Base-by-base conservation (phyloP, 2,329 filamentous ascomycete species). In the Podosphaera leucotricha region DNA sequence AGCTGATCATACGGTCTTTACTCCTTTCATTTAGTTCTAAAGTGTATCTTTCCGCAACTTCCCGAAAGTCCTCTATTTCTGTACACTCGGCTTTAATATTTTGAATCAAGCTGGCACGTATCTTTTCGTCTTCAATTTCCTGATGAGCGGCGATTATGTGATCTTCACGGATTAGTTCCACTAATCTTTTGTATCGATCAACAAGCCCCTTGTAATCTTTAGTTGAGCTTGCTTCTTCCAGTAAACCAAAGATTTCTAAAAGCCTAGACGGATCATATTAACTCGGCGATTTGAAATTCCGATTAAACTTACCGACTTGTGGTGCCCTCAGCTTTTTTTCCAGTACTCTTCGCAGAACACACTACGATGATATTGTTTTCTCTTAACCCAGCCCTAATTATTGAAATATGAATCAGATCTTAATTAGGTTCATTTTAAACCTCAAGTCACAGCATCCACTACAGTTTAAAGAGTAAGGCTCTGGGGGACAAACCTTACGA, bases 261-360 rank as follows among this genome's bases (percentile, higher is more conserved):
- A 79, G 58, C 7, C 43, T 44, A 33, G 3, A 19, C 3, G 2
- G 13, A 2, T n/a, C 6, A 33, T 7, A n/a, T 33, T 41, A 26
- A 26, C 6, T 26, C 19, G 16, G 26, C 26, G 15, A 43, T 35
- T 36, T 16, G 13, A 24, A 22, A 41, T 11, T 8, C 15, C 20
- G 2, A 13, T 22, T 20, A 41, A 24, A 71, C 77, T 72, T 64
- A 86, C 80, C 85, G 75, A 63, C 92, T 95, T 33, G 90, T 98
- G 47, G 90, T 98, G 48, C 90, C 90, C 54, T 92, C 84, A 44
- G 77, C 74, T 65, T 98, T 98, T 59, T 87, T 92, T 49, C 84
- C 86, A 47, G 82, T 90, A 63, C 85, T 94, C 59, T 90, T 71
- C 37, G 90, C 90, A 48, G 90, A 98, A 64, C 90, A 98, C 46